These are phyloP conservation scores for Linaria vulgaris DNA, from an alignment of 257 asterid genomes.

Conservation along the genomic window DNA sequence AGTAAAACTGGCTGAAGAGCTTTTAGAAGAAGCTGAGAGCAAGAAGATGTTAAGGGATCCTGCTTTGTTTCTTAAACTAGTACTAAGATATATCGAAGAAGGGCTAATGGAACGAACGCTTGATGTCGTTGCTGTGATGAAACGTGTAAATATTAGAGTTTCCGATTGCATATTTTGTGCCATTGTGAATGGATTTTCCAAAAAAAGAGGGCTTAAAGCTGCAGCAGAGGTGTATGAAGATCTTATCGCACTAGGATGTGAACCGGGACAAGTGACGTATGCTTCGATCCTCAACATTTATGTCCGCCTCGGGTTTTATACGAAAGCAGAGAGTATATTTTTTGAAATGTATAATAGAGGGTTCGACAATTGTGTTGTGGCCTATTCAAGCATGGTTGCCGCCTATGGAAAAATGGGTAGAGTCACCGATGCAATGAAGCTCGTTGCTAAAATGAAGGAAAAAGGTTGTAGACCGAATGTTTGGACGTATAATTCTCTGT, in stretches of 20 bases:
- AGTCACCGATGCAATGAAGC: conserved; percentile 58
- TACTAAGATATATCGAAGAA: conserved; percentile 53
- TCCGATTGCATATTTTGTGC: conserved; percentile 92
- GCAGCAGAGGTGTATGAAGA: conserved; percentile 60
- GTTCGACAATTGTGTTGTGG: conserved; percentile 70
- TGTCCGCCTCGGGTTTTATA: conserved; percentile 51
- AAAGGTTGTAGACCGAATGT: conserved; percentile 78
- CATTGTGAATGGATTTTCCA: conserved; percentile 69
- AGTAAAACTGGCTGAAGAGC: conserved; percentile 59
- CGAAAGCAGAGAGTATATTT: conserved; percentile 60
- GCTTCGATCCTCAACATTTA: conserved; percentile 65
- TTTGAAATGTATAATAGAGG: conserved; percentile 69
- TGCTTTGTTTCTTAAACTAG: conserved; percentile 71
- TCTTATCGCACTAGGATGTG: conserved; percentile 48
- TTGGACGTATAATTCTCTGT: conserved; percentile 84
- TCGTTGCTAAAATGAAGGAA: conserved; percentile 81
- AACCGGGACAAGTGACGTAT: conserved; percentile 92
- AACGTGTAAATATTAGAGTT: conserved; percentile 52
- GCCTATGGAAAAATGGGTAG: conserved; percentile 76
- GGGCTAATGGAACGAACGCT: conserved; percentile 66
- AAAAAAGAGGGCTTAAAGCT: conserved; percentile 46
- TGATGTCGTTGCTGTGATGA: conserved; percentile 51
- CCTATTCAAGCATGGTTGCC: conserved; percentile 76
- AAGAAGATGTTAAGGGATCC: conserved; percentile 82
- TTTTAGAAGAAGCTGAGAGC: conserved; percentile 65